These are phyloP conservation scores for Ganoderma multipileum DNA, from an alignment of 1,284 basidiomycete genomes.

Conservation along the genomic window DNA sequence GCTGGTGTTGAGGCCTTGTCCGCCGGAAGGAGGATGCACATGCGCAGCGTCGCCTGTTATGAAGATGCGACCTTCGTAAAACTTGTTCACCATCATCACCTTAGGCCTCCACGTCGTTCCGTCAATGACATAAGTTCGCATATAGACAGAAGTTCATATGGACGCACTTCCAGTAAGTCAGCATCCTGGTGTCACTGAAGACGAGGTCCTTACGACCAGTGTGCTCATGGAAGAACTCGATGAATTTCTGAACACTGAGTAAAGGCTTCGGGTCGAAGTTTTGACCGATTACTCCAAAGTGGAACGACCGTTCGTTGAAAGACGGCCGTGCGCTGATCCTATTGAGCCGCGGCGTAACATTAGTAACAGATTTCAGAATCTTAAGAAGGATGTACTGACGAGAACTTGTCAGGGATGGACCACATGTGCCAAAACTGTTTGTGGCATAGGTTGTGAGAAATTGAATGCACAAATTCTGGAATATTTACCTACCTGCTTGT, in stretches of 20 bases:
- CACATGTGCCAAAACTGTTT: slow-evolving; percentile 42
- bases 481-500: slow-evolving; percentile 28
- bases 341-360: neutral
- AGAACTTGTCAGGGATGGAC: slow-evolving; percentile 29
- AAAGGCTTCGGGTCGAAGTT: slow-evolving; percentile 20
- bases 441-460: neutral
- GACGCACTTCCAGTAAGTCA: slow-evolving; percentile 25
- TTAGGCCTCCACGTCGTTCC: slow-evolving; percentile 39
- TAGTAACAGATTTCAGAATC: neutral
- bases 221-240: slow-evolving; percentile 16
- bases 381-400: slow-evolving; percentile 15
- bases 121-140: no score
- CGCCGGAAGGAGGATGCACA: slow-evolving; percentile 41
- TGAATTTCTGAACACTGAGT: slow-evolving; percentile 17
- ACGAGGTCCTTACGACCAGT: slow-evolving; percentile 19
- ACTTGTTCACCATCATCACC: slow-evolving; percentile 45
- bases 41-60: slow-evolving; percentile 45
- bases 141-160: no score
- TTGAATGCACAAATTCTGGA: neutral
- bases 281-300: slow-evolving; percentile 18
- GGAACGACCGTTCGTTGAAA: slow-evolving; percentile 5
- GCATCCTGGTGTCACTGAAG: slow-evolving; percentile 9
- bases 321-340: slow-evolving; percentile 18
- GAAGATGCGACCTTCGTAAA: slow-evolving; percentile 43
- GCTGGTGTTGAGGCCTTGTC: slow-evolving; percentile 39